Evolutionary conservation across 1,139 yeast species (phyloP).

Genomic region (Nematodospora anomalae): DNA sequence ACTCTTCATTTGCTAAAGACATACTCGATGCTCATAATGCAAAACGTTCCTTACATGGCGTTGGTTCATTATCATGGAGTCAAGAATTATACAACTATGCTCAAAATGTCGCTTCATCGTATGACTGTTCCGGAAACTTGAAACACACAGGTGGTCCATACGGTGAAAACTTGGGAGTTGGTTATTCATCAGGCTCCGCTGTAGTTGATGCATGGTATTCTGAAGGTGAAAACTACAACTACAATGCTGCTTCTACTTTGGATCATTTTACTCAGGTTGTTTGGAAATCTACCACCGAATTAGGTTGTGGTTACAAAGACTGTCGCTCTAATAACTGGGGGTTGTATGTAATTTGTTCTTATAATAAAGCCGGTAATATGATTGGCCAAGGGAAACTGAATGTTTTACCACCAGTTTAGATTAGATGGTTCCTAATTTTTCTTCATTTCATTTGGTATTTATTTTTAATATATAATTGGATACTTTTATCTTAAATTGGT

Average conservation of each 20-base stretch:
- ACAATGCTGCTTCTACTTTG: conserved; percentile 28
- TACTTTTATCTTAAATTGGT: no score
- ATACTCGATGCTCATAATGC: conserved; percentile 55
- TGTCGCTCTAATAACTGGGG: conserved; percentile 46
- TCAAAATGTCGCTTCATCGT: conserved; percentile 60
- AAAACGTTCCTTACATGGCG: conserved; percentile 68
- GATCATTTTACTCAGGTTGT: conserved; percentile 87
- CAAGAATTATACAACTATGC: conserved; percentile 62
- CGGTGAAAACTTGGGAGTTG: conserved; percentile 88
- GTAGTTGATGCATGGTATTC: conserved; percentile 84
- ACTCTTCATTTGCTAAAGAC: conserved; percentile 16
- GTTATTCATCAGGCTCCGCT: conserved; percentile 51
- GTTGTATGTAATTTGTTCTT: conserved; percentile 48
- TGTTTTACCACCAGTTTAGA: conserved; percentile 35
- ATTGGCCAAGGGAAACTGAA: conserved; percentile 47
- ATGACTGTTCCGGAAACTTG: conserved; percentile 68
- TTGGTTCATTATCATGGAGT: conserved; percentile 63
- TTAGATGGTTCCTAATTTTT: no score
- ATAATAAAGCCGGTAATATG: conserved; percentile 48
- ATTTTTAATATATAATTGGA: no score
- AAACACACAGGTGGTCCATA: conserved; percentile 73
- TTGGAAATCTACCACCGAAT: conserved; percentile 66
- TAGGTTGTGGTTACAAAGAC: conserved; percentile 65
- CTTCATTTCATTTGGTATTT: no score
- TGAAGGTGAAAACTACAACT: conserved; percentile 64